Conservation (phyloP, 371 early-diverging fungal species). For the Dichotomocladium elegans region DNA sequence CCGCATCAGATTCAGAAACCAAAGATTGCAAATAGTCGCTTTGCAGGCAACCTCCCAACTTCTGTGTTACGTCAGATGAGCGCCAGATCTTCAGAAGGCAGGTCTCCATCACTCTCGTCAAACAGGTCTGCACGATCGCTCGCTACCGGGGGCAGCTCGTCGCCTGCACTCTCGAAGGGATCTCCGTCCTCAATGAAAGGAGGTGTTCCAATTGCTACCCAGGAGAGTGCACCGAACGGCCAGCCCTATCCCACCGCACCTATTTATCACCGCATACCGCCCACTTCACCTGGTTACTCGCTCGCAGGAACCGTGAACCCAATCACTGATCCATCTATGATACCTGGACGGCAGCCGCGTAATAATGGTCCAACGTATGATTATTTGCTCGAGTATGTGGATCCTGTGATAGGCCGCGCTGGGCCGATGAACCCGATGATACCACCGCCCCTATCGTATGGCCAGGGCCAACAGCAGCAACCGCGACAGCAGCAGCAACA, state of each 20-base stretch:
- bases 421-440: constrained; percentile 13
- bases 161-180: constrained; percentile 11
- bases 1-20: constrained; percentile 6
- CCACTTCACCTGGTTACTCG: constrained; percentile 9
- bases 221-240: constrained; percentile 3
- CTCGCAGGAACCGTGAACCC: constrained; percentile 1
- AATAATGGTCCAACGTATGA: constrained; percentile 1
- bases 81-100: constrained; percentile 42
- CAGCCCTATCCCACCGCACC: neutral
- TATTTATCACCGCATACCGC: constrained; percentile 8
- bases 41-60: constrained; percentile 64
- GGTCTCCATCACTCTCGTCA: constrained; percentile 28
- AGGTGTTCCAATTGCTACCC: constrained; percentile 1
- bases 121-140: constrained; percentile 14
- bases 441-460: constrained; percentile 7
- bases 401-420: neutral
- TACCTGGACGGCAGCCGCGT: neutral
- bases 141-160: neutral
- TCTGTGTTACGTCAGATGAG: constrained; percentile 66
- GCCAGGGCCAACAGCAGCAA: constrained; percentile 16
- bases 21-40: constrained; percentile 37
- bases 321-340: too few relatives aligned
- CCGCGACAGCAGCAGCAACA: too few relatives aligned
- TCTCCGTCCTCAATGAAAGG: constrained; percentile 17
- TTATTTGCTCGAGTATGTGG: constrained; percentile 7